Evolutionary conservation across 176 grass and related monocot genomes (phyloP).

Genomic region (Zea luxurians): DNA sequence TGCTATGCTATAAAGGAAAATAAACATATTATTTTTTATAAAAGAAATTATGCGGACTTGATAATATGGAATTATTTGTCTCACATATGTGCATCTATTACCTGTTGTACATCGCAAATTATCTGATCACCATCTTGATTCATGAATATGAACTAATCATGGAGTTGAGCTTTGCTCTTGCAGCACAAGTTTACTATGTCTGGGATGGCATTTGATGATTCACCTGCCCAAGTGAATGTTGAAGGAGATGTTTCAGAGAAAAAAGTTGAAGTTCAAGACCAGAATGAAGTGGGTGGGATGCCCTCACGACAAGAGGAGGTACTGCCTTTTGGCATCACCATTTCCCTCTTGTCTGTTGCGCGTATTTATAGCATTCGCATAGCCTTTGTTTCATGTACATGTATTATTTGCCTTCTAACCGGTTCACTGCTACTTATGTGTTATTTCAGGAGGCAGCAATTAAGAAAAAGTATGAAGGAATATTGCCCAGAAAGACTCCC

Average conservation of each 20-base stretch:
- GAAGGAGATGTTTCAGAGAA: no score
- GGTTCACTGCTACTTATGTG: not conserved
- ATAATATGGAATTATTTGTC: not conserved
- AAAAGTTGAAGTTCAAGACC: no score
- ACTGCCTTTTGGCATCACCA: not conserved
- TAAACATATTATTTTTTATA: not conserved
- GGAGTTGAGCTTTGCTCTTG: slow-evolving; percentile 7
- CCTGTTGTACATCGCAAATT: not conserved
- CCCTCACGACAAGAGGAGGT: slow-evolving; percentile 64
- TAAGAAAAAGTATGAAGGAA: slow-evolving; percentile 85
- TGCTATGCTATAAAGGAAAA: slow-evolving; percentile 1
- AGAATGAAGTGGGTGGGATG: no score
- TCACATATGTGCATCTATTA: not conserved
- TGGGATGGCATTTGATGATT: not conserved
- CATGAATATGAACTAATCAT: slow-evolving; percentile 3
- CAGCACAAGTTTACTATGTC: slow-evolving; percentile 25
- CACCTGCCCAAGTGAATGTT: no score
- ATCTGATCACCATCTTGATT: not conserved
- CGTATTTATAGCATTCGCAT: not conserved
- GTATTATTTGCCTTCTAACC: slow-evolving; percentile 7
- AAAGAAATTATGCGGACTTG: not conserved
- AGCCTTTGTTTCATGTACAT: not conserved
- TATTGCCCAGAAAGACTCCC: slow-evolving; percentile 66
- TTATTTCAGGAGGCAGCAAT: slow-evolving; percentile 62
- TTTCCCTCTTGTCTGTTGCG: slow-evolving; percentile 6